phyloP scores from a whole-genome alignment of 1,284 basidiomycete genomes.

The Pterula multifida region DNA sequence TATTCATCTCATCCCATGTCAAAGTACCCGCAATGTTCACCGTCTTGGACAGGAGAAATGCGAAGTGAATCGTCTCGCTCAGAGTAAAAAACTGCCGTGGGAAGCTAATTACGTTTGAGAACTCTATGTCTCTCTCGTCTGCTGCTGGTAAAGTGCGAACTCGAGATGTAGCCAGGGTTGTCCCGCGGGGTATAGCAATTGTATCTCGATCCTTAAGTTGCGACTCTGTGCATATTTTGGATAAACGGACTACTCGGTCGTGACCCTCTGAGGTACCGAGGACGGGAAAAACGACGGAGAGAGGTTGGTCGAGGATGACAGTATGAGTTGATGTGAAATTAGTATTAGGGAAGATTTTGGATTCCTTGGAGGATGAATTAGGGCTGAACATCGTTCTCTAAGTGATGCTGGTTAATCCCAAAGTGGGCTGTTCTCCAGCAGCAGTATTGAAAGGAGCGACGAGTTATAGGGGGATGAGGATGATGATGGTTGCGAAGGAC shows the following conservation, averaged over 20 bases:
- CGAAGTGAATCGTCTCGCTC: conserved; percentile 20
- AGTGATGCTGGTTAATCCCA: too few species aligned
- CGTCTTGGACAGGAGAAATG: conserved; percentile 17
- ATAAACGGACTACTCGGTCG: conserved; percentile 20
- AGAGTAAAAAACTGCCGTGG: conserved; percentile 20
- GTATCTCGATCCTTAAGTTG: conserved; percentile 17
- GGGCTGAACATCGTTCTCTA: too few species aligned
- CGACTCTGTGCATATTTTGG: conserved; percentile 17
- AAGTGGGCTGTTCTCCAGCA: too few species aligned
- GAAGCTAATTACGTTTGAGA: conserved; percentile 7
- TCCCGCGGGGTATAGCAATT: conserved; percentile 11
- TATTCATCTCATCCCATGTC: conserved; percentile 20
- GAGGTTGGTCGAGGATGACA: conserved; percentile 18
- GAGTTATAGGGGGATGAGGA: too few species aligned
- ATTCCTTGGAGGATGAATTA: too few species aligned
- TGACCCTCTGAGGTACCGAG: conserved; percentile 20
- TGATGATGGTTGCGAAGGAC: too few species aligned
- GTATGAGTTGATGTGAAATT: conserved; percentile 21
- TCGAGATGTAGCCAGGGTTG: conserved; percentile 11
- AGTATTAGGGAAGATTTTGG: conserved; percentile 5
- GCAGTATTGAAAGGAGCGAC: too few species aligned
- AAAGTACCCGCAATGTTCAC: conserved; percentile 19
- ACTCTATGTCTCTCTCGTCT: not conserved
- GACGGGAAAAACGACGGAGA: conserved; percentile 17
- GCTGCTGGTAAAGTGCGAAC: conserved; percentile 10